Base-by-base conservation (phyloP, 371 early-diverging fungal species). In the Capillidium rhysosporum region DNA sequence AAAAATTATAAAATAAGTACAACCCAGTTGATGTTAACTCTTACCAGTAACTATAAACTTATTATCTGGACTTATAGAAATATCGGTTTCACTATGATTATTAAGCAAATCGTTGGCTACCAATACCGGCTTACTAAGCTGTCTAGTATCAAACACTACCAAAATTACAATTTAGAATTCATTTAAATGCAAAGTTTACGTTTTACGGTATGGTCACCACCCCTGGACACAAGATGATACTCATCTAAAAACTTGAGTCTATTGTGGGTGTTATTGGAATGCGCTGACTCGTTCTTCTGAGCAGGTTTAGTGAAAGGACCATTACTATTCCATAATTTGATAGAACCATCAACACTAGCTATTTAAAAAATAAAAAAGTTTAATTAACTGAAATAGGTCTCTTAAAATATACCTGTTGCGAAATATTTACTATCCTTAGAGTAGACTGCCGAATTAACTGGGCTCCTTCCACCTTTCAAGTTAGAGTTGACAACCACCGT, bases 21-120 rank as follows among this genome's bases (percentile, higher is more conserved):
- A 39, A 48, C 23, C 31, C 4, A 28, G 23, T 2, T 9, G 40
- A 5, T 24, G 12, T 43, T 28, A 16, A 47, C 2, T 40, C 0
- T 18, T 59, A 65, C 82, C 83, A 20, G 78, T 80, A 16, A 82
- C 59, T 14, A 88, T 73, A 3, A 79, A 59, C 10, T 76, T 70
- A 46, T 86, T 87, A 54, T 85, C 79, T 0, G 96, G 93, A 34
- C 88, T 86, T 49, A 89, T 89, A 5, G 83, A 76, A n/a, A 86
- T 70, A 59, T 86, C 84, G n/a, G 79, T 71, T 58, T 90, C 89
- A 5, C 82, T 76, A 56, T 81, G 83, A n/a, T 77, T 67, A 7
- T 70, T 70, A 25, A 74, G 65, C 23, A 93, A 59, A 40, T 76
- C 67, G 5, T 69, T 65, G 0, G 72, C 75, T n/a, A 63, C 61